Percentiles rank a stretch among this genome's conserved stretches.
These are phyloP conservation scores for Phytophthora pistaciae DNA, from an alignment of 352 stramenopile species.

Conservation along the genomic window DNA sequence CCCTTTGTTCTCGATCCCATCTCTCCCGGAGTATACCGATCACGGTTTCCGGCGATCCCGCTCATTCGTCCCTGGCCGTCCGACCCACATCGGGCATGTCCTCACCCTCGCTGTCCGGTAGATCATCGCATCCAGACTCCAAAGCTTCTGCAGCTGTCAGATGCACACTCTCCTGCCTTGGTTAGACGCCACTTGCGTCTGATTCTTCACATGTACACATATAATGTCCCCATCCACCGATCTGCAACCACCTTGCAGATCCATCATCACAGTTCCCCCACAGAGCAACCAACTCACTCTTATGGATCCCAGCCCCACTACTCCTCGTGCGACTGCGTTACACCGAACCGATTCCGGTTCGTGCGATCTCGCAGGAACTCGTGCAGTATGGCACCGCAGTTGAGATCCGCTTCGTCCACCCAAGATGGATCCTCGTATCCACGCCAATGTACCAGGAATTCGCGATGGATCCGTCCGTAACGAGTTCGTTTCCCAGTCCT, in stretches of 20 bases:
- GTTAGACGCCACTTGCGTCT: too few relatives aligned
- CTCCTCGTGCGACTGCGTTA: neutral
- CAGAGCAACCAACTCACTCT: neutral
- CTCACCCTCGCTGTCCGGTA: too few relatives aligned
- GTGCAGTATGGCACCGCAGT: neutral
- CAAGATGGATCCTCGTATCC: neutral
- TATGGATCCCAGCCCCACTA: neutral
- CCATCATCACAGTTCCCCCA: neutral
- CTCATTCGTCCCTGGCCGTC: too few relatives aligned
- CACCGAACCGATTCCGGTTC: neutral
- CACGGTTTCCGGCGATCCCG: too few relatives aligned
- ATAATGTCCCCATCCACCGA: neutral
- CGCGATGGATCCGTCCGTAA: neutral
- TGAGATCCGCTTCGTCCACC: neutral
- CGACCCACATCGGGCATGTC: too few relatives aligned
- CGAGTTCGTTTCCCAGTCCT: neutral
- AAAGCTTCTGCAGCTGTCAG: too few relatives aligned
- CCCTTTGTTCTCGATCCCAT: too few relatives aligned
- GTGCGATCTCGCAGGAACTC: neutral
- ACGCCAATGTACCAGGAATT: neutral
- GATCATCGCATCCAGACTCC: too few relatives aligned
- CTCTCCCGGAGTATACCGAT: too few relatives aligned
- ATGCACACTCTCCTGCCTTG: too few relatives aligned
- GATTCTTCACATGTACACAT: too few relatives aligned
- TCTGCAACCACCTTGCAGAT: neutral